Percentiles rank a stretch among this genome's conserved stretches.
Conservation (phyloP, 1,284 basidiomycete species). For the Tranzscheliella williamsii region DNA sequence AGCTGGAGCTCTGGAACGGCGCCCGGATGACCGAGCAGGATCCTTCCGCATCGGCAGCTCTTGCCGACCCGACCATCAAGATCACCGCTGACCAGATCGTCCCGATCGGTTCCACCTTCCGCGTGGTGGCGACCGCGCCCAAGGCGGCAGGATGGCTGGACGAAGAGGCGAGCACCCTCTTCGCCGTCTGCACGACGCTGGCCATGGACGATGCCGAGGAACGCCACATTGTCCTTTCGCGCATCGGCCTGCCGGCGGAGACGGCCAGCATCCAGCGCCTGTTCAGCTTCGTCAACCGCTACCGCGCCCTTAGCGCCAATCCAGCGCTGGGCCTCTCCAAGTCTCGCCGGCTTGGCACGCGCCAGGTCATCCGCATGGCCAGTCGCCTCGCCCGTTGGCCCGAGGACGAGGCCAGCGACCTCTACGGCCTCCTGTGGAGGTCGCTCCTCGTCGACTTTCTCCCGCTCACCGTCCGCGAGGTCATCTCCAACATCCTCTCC, state of each 20-base stretch:
- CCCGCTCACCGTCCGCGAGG: slow-evolving; percentile 56
- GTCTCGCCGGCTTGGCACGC: slow-evolving; percentile 60
- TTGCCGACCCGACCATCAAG: neutral
- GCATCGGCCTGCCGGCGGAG: slow-evolving; percentile 13
- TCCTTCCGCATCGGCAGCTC: neutral
- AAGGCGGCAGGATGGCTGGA: slow-evolving; percentile 58
- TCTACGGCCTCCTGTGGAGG: slow-evolving; percentile 55
- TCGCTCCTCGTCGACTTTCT: slow-evolving; percentile 60
- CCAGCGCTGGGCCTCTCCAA: slow-evolving; percentile 55
- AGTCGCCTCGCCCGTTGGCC: slow-evolving; percentile 52
- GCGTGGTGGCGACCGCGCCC: slow-evolving; percentile 59
- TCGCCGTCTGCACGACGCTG: slow-evolving; percentile 55
- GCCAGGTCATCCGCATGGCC: slow-evolving; percentile 59
- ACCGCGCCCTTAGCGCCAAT: slow-evolving; percentile 51
- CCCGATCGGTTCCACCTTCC: slow-evolving; percentile 49
- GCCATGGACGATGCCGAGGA: slow-evolving; percentile 61
- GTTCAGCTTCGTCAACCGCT: slow-evolving; percentile 55
- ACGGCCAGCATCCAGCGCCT: slow-evolving; percentile 37
- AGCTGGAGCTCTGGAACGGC: slow-evolving; percentile 58
- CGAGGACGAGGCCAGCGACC: slow-evolving; percentile 49
- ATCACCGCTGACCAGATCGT: slow-evolving; percentile 17
- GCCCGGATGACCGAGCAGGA: slow-evolving; percentile 37
- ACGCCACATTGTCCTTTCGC: slow-evolving; percentile 38
- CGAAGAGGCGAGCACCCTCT: slow-evolving; percentile 59
- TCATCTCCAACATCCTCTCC: slow-evolving; percentile 47